Evolutionary conservation across 169 alveolate genomes (phyloP), one percentile per base, ranked within the genome.

Genomic region (Theileria orientalis): DNA sequence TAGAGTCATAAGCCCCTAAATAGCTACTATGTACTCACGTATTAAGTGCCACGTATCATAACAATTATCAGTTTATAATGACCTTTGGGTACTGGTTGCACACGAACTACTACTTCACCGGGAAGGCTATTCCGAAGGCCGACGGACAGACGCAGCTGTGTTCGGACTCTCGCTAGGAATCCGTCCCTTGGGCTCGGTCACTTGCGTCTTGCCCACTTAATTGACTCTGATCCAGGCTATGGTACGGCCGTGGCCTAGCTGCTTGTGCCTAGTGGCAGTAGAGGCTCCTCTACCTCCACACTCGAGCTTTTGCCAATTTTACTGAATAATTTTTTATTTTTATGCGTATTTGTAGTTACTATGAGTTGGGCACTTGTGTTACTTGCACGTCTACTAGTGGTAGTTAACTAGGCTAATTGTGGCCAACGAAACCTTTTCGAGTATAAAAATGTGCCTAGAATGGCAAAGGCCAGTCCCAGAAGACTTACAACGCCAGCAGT

Each of bases 51-150:
- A n/a, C n/a, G n/a, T n/a, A 29, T 64, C 35, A n/a, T 52, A n/a
- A 13, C 25, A 2, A 25, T 42, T 9, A 21, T n/a, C 30, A 91
- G 95, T 91, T 87, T 25, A 76, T 74, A 32, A 70, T 90, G 21
- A 80, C 90, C 56, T 80, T 91, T 68, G 95, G 95, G 0, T 62
- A 84, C 21, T 64, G 90, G 56, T 57, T 91, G 41, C 95, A 91
- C 52, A 78, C 94, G 11, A 91, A 91, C 69, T 91, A 91, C 76
- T 91, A 91, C 69, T 91, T 91, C 61, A 75, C 94, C 40, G 95
- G 95, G 7, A 90, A 90, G 32, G 76, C 90, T 0, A 67, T 91
- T 27, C 95, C 95, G 37, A 91, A 91, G 69, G 84, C 86, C 23
- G 91, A 87, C 51, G 92, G 93, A 7, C 83, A 92, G 54, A 74